Base-by-base conservation (phyloP, 129 eudicot species). In the Oenanthe sinensis region DNA sequence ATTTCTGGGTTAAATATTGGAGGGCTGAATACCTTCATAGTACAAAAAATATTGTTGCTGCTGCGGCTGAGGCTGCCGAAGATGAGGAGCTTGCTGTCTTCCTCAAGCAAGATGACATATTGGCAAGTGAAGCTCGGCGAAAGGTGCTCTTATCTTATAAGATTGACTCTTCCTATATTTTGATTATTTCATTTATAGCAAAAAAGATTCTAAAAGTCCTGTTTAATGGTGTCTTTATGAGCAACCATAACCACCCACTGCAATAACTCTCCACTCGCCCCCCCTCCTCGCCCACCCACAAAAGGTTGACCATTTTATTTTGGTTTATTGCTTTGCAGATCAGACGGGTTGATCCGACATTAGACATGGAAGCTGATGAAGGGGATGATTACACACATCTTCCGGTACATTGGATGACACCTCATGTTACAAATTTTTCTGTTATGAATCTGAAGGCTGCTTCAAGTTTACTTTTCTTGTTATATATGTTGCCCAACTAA, bases 61-160 rank as follows among this genome's bases (percentile, higher is more conserved):
- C 99, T 80, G 99, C 99, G 73, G 99, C 99, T 30, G 99, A 96
- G 90, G 99, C 97, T 82, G 99, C 97, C 79, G 97, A 92, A 89
- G 99, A 96, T 86, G 99, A 96, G 83, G 97, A 92, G 83, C 95
- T 96, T 55, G 97, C 97, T 60, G 95, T 96, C 75, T 96, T 96
- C 79, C 81, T 96, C 82, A 96, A 84, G 82, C 90, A 88, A 84
- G 99, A 96, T 87, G 93, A 92, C 52, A 90, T 96, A 86, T 86
- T 92, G 82, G 95, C 95, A 52, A 86, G 78, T 86, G 99, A 96
- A 89, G 89, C 89, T 77, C 87, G 93, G 70, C 90, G 83, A 68
- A 96, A 96, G 97, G 99, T 93, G 82, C 81, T 79, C 69, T 83
- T 52, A 33, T 86, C 8, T 77, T 77, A 48, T 16, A 76, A 73